Evolutionary conservation across 768 basidiomycete genomes (phyloP), one percentile per base, ranked within the genome.

Genomic region (Boletus huronensis): DNA sequence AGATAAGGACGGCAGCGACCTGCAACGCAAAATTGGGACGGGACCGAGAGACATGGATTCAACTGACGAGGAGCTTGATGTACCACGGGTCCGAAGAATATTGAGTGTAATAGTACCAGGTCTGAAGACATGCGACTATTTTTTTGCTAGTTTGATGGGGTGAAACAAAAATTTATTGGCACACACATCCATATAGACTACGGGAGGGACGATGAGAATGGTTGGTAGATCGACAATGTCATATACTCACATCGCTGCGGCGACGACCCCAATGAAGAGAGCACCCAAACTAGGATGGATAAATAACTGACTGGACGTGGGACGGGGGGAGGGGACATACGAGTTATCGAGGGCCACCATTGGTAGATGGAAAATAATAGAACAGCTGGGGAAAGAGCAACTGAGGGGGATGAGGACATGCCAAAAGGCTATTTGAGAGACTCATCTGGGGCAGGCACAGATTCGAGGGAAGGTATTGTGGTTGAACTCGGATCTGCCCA

Each of bases 71-170:
- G 10, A 65, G 49, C 59, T 77, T 81, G 53, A 76, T 70, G 14
- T 72, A 67, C 79, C 80, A 82, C 28, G 66, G 60, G 62, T 84
- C 83, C 25, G 67, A 71, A 49, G 80, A 77, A 61, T 83, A 72
- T 3, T 54, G 75, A 76, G 17, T 19, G n/a, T 19, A 38, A 10
- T 38, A 38, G n/a, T 38, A 38, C 36, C 36, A 38, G 36, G 36
- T 73, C 64, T 85, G 83, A 25, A 83, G 66, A 39, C 72, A 72
- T 7, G 80, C 79, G n/a, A 83, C 83, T 85, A 41, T 19, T 47
- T 2, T 52, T 19, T 29, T 23, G n/a, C 10, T 17, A n/a, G 28
- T 19, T 60, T 34, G 41, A 55, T 4, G 9, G 16, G 14, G 16
- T 16, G 21, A 0, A 41, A 35, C 23, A 29, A 6, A 38, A 23